Evolutionary conservation across 441 rosid species (phyloP).

Genomic region (Populus hybrid): DNA sequence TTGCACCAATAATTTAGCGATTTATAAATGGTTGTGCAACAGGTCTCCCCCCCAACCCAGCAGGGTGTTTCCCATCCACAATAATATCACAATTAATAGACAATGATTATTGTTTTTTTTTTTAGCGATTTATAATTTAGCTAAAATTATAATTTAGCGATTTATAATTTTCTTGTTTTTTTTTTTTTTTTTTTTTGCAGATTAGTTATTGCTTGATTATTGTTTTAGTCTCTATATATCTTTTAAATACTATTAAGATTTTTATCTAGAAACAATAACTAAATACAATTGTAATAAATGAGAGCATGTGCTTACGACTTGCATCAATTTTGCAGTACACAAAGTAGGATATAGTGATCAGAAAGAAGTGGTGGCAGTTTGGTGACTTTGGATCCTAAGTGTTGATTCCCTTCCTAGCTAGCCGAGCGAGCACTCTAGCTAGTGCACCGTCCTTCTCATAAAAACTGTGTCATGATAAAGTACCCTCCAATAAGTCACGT

Average conservation of each 20-base stretch:
- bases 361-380: not conserved
- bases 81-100: not conserved
- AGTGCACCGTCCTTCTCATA: not conserved
- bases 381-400: not conserved
- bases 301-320: not conserved
- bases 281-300: too few relatives aligned
- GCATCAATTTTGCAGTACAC: not conserved
- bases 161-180: too few relatives aligned
- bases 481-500: not conserved
- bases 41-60: not conserved
- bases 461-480: not conserved
- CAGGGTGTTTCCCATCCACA: not conserved
- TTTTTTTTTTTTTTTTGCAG: too few relatives aligned
- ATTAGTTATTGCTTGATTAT: too few relatives aligned
- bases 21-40: not conserved
- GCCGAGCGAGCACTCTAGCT: not conserved
- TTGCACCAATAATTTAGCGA: too few relatives aligned
- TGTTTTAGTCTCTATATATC: too few relatives aligned
- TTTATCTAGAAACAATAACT: too few relatives aligned
- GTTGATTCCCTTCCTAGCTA: not conserved
- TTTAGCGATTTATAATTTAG: too few relatives aligned
- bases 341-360: not conserved
- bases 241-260: too few relatives aligned
- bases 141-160: too few relatives aligned
- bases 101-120: too few relatives aligned